These are phyloP conservation scores for Yarrowia bubula DNA, from an alignment of 805 yeast genomes.

Conservation along the genomic window DNA sequence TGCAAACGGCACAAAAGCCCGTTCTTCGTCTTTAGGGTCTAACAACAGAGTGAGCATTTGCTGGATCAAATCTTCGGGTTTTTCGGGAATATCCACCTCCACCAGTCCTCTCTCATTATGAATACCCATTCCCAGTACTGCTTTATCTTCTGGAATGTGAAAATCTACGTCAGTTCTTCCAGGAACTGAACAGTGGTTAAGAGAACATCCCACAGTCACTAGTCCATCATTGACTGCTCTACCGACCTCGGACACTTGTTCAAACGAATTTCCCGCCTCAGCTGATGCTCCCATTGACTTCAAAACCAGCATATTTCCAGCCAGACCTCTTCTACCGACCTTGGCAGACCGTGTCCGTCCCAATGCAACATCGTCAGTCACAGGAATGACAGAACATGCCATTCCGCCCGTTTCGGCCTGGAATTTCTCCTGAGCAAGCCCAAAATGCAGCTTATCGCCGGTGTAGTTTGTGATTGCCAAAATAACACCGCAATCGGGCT, in stretches of 20 bases:
- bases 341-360: constrained; percentile 72
- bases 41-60: constrained; percentile 60
- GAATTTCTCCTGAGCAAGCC: constrained; percentile 85
- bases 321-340: constrained; percentile 71
- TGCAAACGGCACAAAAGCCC: constrained; percentile 61
- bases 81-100: constrained; percentile 61
- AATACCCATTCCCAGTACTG: constrained; percentile 74
- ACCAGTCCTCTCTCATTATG: constrained; percentile 90
- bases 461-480: constrained; percentile 88
- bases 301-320: constrained; percentile 87
- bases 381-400: constrained; percentile 58
- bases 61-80: constrained; percentile 53
- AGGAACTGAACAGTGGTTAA: constrained; percentile 88
- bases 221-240: constrained; percentile 57
- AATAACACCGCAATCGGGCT: constrained; percentile 61
- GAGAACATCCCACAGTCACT: constrained; percentile 85
- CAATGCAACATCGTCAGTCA: constrained; percentile 91
- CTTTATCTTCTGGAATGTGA: constrained; percentile 48
- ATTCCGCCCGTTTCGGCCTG: constrained; percentile 71
- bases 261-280: constrained; percentile 45
- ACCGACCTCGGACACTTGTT: constrained; percentile 58
- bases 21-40: constrained; percentile 66
- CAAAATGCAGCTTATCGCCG: constrained; percentile 91
- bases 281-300: constrained; percentile 77
- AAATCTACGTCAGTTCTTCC: constrained; percentile 68